Evolutionary conservation across 345 rosid species (phyloP), one percentile per base, ranked within the genome.

Genomic region (Lumnitzera littorea): DNA sequence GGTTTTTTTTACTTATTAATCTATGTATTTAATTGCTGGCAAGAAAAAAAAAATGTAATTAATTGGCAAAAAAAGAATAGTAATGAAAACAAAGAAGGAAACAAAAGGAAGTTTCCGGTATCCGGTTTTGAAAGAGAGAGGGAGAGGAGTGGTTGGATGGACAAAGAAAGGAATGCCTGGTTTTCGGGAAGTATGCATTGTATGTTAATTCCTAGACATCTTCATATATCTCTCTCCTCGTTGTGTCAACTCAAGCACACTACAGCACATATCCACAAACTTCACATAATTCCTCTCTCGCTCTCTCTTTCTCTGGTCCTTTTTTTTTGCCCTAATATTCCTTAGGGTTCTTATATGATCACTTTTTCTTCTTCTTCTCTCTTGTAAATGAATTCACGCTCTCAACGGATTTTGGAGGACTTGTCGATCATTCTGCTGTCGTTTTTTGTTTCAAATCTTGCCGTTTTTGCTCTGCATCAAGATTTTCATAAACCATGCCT

Each of bases 401-500:
- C 51, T 63, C 58, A 63, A 25, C 20, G 57, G 43, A 43, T 53
- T 23, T 12, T 17, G 24, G 46, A 36, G 43, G 43, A 36, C 43
- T 36, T 36, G 43, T 36, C 7, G 25, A 49, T 16, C 43, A 15
- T 24, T 20, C 66, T 46, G 57, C 59, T 17, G 50, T 54, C 29
- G 49, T n/a, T 61, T 55, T 13, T 48, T 12, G 46, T 46, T 27
- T 48, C 48, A 1, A 0, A 25, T 24, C 48, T 25, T 0, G 46
- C 27, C 24, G 24, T 36, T 47, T 48, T 23, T 59, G 61, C 46
- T 67, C 74, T 73, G 60, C 51, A 15, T 46, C 23, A 17, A 63
- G 61, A 23, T 20, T 67, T 65, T 63, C 53, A 64, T 69, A 79
- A 70, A 64, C 48, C 81, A 85, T 85, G 91, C 84, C 86, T 67